Conservation (phyloP, 1,284 basidiomycete species). For the Heliocybe sulcata region DNA sequence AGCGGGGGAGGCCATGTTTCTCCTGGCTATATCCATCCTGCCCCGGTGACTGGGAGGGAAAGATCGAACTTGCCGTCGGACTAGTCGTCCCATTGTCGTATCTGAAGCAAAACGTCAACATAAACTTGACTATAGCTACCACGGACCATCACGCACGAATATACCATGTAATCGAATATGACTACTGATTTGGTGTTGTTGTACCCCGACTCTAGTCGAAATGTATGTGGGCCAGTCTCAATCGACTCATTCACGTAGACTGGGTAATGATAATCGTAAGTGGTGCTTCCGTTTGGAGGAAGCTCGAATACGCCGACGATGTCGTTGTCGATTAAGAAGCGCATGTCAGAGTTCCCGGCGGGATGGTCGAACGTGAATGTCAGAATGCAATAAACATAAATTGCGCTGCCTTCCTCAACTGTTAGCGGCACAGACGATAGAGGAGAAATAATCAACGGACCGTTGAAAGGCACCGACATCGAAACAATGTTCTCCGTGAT, state of each 20-base stretch:
- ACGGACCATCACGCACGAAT: neutral
- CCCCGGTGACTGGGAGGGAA: too few relatives aligned
- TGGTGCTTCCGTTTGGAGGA: neutral
- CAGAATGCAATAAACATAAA: conserved; percentile 24
- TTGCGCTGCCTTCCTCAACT: conserved; percentile 13
- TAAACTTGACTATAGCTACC: too few relatives aligned
- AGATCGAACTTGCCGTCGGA: too few relatives aligned
- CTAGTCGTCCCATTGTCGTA: too few relatives aligned
- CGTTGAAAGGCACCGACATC: neutral
- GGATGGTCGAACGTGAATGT: conserved; percentile 13
- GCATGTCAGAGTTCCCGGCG: conserved; percentile 22
- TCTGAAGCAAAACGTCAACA: too few relatives aligned
- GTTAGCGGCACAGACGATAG: neutral
- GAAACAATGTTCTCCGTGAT: neutral
- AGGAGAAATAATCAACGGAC: neutral
- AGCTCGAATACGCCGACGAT: conserved; percentile 17
- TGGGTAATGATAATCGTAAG: neutral
- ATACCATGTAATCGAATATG: neutral
- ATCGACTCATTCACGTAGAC: neutral
- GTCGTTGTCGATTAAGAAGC: conserved; percentile 29
- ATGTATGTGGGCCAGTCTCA: neutral
- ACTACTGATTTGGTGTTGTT: neutral
- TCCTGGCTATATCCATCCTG: too few relatives aligned
- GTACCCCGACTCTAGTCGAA: neutral
- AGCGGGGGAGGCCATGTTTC: too few relatives aligned